Evolutionary conservation across 352 stramenopile species (phyloP), one percentile per base, ranked within the genome.

Genomic region (Phytophthora citrophthora): DNA sequence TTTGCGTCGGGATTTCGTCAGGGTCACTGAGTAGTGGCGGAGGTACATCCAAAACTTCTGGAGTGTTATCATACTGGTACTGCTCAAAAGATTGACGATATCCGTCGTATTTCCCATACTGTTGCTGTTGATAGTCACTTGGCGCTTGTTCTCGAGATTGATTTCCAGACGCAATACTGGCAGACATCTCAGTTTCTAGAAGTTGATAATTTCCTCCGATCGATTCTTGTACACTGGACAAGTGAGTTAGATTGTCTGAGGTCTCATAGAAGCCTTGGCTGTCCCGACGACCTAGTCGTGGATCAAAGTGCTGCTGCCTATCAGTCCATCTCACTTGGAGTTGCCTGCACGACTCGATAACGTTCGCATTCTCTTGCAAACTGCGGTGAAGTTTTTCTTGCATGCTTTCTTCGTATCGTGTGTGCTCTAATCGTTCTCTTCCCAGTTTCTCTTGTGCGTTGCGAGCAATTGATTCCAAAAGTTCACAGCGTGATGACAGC

Each of bases 391-490:
- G 71, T 12, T 79, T 77, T 26, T 73, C 54, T 15, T 81, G 70
- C 68, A 86, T 68, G 8, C 59, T 58, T 20, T 82, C 73, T 68
- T 89, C 81, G 31, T 83, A 79, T 8, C 68, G 72, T 1, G 43
- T 62, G 26, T 80, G 73, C 41, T 89, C 81, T 4, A 54, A 66
- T 4, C 81, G 77, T 23, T 92, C 83, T 29, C 68, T 77, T 20
- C 65, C 68, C 4, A 92, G 43, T 27, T 86, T 89, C 24, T 86
- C 77, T 41, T 92, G 79, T 1, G 83, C 72, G 20, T 61, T 77
- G 0, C 76, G 66, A n/a, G 81, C 79, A 27, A 92, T 81, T 5
- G 69, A 80, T 62, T 92, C 79, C 26, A 92, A 66, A 52, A 88
- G 72, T 11, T 81, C 64, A 23, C 79, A 83, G 15, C 81, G 75